Evolutionary conservation across 2,329 filamentous ascomycete genomes (phyloP).

Genomic region (Ophiocordyceps australis): DNA sequence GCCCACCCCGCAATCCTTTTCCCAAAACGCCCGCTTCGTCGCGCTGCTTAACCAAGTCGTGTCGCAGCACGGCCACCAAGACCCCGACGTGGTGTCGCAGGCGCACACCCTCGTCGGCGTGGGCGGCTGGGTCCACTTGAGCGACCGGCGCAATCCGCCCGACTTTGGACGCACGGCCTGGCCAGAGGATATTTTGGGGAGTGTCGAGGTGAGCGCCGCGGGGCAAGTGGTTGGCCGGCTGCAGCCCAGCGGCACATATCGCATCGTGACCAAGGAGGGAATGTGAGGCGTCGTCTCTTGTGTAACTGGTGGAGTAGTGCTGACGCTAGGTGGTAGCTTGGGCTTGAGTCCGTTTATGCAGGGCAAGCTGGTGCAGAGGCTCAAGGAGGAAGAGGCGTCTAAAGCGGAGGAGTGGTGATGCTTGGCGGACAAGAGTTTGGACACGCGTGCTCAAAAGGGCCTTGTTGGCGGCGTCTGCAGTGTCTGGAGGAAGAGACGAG

Average conservation of each 20-base stretch:
- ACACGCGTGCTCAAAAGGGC: too few relatives aligned
- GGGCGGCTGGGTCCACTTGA: slow-evolving; percentile 47
- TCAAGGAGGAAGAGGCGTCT: slow-evolving; percentile 28
- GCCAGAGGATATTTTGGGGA: slow-evolving; percentile 53
- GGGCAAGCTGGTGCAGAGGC: slow-evolving; percentile 31
- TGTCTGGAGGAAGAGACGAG: too few relatives aligned
- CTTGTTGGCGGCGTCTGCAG: too few relatives aligned
- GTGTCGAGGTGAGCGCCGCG: slow-evolving; percentile 40
- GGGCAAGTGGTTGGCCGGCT: slow-evolving; percentile 40
- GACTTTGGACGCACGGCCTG: slow-evolving; percentile 51
- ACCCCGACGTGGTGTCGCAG: slow-evolving; percentile 35
- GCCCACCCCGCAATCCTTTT: slow-evolving; percentile 41
- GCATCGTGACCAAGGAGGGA: slow-evolving; percentile 45
- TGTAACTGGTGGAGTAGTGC: too few relatives aligned
- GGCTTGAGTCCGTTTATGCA: slow-evolving; percentile 24
- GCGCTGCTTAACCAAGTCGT: slow-evolving; percentile 39
- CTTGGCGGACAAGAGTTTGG: not conserved
- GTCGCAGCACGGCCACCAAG: slow-evolving; percentile 32
- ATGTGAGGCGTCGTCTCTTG: too few relatives aligned
- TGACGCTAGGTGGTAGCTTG: too few relatives aligned
- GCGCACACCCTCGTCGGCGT: slow-evolving; percentile 41
- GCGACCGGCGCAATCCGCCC: slow-evolving; percentile 43
- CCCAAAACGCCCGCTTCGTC: slow-evolving; percentile 40
- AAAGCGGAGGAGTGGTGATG: not conserved
- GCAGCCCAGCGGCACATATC: slow-evolving; percentile 43